A percentile compares a stretch with the other conserved stretches of the same genome.
These are phyloP conservation scores for Phyllosticta citribraziliensis DNA, from an alignment of 2,329 filamentous ascomycete species.

Conservation along the genomic window DNA sequence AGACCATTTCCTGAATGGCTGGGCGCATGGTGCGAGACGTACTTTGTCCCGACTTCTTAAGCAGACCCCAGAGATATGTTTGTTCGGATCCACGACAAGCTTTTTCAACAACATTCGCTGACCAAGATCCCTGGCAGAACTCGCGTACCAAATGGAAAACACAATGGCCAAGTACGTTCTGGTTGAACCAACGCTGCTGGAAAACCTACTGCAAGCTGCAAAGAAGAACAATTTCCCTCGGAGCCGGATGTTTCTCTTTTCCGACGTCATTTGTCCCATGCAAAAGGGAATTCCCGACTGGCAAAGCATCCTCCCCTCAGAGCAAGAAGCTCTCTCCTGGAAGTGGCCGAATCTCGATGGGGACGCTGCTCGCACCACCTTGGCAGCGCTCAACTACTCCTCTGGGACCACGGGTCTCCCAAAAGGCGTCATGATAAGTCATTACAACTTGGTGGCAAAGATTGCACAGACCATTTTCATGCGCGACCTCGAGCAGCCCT, in stretches of 20 bases:
- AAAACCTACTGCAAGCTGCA: constrained; percentile 36
- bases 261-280: constrained; percentile 27
- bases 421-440: constrained; percentile 36
- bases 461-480: constrained; percentile 29
- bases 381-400: constrained; percentile 20
- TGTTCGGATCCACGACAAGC: background rate
- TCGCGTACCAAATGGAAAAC: constrained; percentile 43
- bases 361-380: constrained; percentile 24
- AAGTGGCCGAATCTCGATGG: constrained; percentile 31
- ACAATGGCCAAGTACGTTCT: constrained; percentile 42
- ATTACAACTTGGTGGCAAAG: constrained; percentile 34
- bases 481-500: too few species aligned
- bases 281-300: constrained; percentile 33
- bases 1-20: background rate
- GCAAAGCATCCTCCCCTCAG: constrained; percentile 26
- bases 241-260: constrained; percentile 40
- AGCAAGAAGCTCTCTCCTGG: constrained; percentile 26
- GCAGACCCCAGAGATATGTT: too few species aligned
- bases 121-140: constrained; percentile 28
- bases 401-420: constrained; percentile 35
- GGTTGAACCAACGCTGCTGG: constrained; percentile 38
- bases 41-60: too few species aligned
- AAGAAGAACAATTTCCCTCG: constrained; percentile 30
- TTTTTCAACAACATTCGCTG: background rate
- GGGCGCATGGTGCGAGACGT: too few species aligned